Percentiles rank a stretch among this genome's conserved stretches.
Conservation (phyloP, 352 stramenopile species). For the Phytophthora sojae region DNA sequence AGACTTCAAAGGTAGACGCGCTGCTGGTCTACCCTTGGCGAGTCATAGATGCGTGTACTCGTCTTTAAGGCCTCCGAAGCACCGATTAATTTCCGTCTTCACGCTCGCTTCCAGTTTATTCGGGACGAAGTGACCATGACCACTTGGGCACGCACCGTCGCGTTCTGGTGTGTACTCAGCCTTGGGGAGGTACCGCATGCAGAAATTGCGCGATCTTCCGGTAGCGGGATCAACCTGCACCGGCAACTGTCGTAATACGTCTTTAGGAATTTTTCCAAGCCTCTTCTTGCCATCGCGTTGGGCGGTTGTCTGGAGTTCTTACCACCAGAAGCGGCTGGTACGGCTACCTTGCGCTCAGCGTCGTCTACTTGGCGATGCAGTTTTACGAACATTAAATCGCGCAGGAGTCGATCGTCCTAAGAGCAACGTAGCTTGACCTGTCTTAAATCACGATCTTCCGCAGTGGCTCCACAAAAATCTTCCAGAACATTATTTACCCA, state of each 20-base stretch:
- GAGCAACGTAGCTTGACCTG: neutral
- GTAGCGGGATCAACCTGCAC: slow-evolving; percentile 4
- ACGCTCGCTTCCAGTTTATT: neutral
- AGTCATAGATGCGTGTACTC: neutral
- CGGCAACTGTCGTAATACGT: slow-evolving; percentile 1
- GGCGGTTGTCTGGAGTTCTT: no score
- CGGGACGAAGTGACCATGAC: slow-evolving; percentile 13
- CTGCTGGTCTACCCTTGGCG: neutral
- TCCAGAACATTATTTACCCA: no score
- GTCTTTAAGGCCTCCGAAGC: neutral
- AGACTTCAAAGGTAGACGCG: neutral
- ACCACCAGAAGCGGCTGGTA: no score
- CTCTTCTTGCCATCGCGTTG: neutral
- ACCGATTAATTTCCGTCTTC: slow-evolving; percentile 1
- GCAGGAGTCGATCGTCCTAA: slow-evolving; percentile 5
- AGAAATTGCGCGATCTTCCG: neutral
- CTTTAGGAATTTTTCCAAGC: slow-evolving; percentile 1
- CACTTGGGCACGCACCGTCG: neutral
- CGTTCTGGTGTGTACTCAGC: neutral
- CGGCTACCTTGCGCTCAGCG: no score
- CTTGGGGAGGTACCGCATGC: slow-evolving; percentile 10
- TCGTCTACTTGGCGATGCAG: slow-evolving; percentile 1
- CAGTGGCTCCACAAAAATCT: no score
- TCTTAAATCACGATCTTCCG: no score
- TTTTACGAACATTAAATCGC: slow-evolving; percentile 17